A percentile compares a stretch with the other conserved stretches of the same genome.
Conservation (phyloP, 371 early-diverging fungal species). For the Mortierella sp. region DNA sequence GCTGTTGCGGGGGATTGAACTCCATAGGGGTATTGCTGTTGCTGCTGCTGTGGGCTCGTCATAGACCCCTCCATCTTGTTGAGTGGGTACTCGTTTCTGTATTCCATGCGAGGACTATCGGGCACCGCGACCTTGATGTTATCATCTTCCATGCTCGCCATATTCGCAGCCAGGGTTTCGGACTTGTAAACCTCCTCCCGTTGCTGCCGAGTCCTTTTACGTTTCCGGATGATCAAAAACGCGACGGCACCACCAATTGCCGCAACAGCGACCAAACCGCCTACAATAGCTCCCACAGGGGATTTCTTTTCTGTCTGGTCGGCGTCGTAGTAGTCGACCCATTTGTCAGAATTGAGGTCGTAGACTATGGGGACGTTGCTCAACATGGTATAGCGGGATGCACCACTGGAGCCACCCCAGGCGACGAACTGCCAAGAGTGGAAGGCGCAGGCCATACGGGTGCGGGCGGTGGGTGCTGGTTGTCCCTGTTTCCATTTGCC, state of each 20-base stretch:
- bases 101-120: background rate
- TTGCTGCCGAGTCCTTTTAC: background rate
- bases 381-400: conserved; percentile 17
- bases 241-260: conserved; percentile 6
- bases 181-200: conserved; percentile 17
- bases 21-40: background rate
- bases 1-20: conserved; percentile 27
- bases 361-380: conserved; percentile 33
- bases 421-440: conserved; percentile 41
- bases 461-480: conserved; percentile 20
- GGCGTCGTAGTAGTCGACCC: conserved; percentile 26
- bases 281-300: conserved; percentile 13
- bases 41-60: conserved; percentile 4
- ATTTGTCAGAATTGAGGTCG: conserved; percentile 29
- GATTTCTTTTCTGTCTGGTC: background rate
- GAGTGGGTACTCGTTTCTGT: conserved; percentile 35
- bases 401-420: conserved; percentile 44
- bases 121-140: conserved; percentile 36
- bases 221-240: conserved; percentile 15
- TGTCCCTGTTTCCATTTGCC: conserved; percentile 42
- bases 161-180: conserved; percentile 20
- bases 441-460: conserved; percentile 40
- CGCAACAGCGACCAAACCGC: conserved; percentile 18
- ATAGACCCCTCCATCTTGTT: conserved; percentile 20
- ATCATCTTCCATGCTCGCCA: conserved; percentile 7